Evolutionary conservation across 2,329 filamentous ascomycete genomes (phyloP), one percentile per base, ranked within the genome.

Genomic region (Aquanectria penicillioides): DNA sequence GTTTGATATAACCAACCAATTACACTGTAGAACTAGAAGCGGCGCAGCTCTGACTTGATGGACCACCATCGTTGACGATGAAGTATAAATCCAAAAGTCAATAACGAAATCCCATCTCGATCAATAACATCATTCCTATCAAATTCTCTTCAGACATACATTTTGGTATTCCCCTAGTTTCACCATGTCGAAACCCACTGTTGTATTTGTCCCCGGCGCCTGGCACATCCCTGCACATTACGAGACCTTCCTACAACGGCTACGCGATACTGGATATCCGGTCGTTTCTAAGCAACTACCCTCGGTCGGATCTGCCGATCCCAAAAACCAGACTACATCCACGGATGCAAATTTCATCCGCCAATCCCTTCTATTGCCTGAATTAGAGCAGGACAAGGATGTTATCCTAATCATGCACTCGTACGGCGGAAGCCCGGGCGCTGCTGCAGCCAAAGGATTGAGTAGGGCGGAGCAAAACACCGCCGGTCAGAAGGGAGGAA

Each of bases 331-430:
- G 13, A 49, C 33, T 7, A 25, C 44, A 10, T 25, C 40, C 11
- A 20, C 41, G 4, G 58, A 63, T 10, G 58, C 60, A 1, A 25
- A 36, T 1, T 61, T 59, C 1, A 25, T 68, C 4, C 53, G 56
- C 1, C 25, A 50, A 4, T 40, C 57, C 1, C 8, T 61, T 3
- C 3, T 68, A 1, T 2, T 53, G 4, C 60, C 60, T 4, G 38
- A 67, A 9, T 8, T 68, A 1, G 59, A 67, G 6, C 44, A 48
- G 2, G 67, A 59, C 2, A 69, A 59, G 8, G 64, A 69, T 3
- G 46, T 69, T 10, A 31, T 66, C 3, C 5, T 70, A 0, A 6
- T 69, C 25, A 65, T 64, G 64, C 68, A 70, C 49, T 69, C 68
- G 1, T 70, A 69, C 6, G 67, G 67, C 3, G 67, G 64, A 0